Evolutionary conservation across 768 basidiomycete species (phyloP).

Genomic region (Multifurca ochricompacta): DNA sequence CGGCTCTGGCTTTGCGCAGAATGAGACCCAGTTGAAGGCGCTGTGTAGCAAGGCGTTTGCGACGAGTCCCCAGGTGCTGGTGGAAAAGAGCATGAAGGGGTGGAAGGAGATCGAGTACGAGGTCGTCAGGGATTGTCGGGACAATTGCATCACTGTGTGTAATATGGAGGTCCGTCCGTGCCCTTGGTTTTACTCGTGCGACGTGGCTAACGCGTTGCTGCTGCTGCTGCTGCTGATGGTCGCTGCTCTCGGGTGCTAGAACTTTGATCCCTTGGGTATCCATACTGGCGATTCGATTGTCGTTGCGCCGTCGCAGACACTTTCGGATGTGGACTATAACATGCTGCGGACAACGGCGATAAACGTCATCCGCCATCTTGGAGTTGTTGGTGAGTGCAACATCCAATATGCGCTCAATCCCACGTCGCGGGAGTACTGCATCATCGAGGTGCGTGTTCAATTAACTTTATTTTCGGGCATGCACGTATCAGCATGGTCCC

Average conservation of each 20-base stretch:
- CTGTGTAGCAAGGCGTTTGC: constrained; percentile 94
- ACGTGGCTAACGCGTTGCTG: constrained; percentile 1
- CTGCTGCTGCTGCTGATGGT: too few species aligned
- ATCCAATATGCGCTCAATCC: constrained; percentile 99
- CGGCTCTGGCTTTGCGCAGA: constrained; percentile 93
- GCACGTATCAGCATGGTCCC: too few species aligned
- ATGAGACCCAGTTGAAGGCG: constrained; percentile 81
- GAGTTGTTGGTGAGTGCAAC: constrained; percentile 97
- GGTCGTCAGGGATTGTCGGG: constrained; percentile 93
- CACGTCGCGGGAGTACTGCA: constrained; percentile 91
- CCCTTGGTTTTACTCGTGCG: background rate
- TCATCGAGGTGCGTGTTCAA: constrained; percentile 80
- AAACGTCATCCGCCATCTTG: constrained; percentile 97
- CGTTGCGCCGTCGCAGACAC: constrained; percentile 93
- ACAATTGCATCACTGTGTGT: constrained; percentile 99
- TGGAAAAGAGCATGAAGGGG: constrained; percentile 99
- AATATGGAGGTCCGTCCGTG: constrained; percentile 94
- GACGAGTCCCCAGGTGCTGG: constrained; percentile 95
- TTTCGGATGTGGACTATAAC: constrained; percentile 98
- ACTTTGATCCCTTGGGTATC: constrained; percentile 97
- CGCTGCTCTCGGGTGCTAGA: too few species aligned
- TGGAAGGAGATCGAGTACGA: constrained; percentile 99
- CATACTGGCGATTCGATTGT: constrained; percentile 99
- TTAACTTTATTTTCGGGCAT: too few species aligned
- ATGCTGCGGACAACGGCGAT: constrained; percentile 98